Conservation (phyloP, 2,329 filamentous ascomycete genomes). For the Lasiodiplodia theobromae region DNA sequence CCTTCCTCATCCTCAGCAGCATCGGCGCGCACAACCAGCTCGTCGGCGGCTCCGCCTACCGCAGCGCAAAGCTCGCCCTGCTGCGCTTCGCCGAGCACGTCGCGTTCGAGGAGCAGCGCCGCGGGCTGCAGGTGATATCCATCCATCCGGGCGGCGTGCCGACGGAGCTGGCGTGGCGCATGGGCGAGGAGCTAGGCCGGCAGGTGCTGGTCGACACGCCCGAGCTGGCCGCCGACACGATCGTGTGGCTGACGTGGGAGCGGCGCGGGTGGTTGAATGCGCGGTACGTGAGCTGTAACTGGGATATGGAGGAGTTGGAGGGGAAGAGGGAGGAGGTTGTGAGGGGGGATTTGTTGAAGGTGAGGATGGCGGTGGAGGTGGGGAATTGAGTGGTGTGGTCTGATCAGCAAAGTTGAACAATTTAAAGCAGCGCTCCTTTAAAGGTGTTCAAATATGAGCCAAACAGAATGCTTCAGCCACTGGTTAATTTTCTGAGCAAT, state of each 20-base stretch:
- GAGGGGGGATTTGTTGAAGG: conserved; percentile 33
- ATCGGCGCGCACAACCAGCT: too few species aligned
- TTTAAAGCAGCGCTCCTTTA: too few species aligned
- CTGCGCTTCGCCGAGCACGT: conserved; percentile 59
- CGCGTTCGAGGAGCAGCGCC: conserved; percentile 47
- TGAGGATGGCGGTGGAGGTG: conserved; percentile 27
- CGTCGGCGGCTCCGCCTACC: conserved; percentile 47
- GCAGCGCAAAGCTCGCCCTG: conserved; percentile 58
- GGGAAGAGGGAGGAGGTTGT: conserved; percentile 53
- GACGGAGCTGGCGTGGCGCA: conserved; percentile 34
- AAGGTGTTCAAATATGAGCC: too few species aligned
- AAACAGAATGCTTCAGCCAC: too few species aligned
- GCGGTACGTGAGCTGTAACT: conserved; percentile 54
- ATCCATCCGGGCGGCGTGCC: conserved; percentile 41
- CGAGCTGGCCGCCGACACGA: conserved; percentile 19
- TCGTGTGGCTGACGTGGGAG: conserved; percentile 47
- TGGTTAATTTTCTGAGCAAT: too few species aligned
- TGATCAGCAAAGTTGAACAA: too few species aligned
- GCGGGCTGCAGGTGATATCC: conserved; percentile 32
- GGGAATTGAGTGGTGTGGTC: too few species aligned
- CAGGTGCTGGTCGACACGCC: conserved; percentile 21
- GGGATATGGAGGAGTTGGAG: conserved; percentile 58
- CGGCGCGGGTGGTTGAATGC: conserved; percentile 55
- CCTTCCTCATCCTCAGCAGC: too few species aligned
- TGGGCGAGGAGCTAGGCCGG: conserved; percentile 6